phyloP scores from a whole-genome alignment of 345 rosid genomes.

The Aurinia saxatilis region DNA sequence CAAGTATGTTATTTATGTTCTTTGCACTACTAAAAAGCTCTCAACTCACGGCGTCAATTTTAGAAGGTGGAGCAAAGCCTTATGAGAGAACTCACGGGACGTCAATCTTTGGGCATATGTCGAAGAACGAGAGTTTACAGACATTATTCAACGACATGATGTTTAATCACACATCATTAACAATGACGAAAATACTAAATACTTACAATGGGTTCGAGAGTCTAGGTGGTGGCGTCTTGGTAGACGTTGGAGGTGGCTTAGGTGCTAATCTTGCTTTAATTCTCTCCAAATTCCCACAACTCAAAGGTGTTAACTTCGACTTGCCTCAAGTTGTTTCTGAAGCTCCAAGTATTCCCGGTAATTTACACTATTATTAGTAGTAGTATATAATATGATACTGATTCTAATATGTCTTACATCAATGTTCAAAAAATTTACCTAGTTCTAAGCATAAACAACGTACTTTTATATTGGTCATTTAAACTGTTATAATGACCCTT shows the following conservation, averaged over 20 bases:
- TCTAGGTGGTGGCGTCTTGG: background rate
- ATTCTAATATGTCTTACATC: too few species aligned
- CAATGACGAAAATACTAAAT: conserved; percentile 9
- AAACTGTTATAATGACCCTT: too few species aligned
- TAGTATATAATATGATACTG: too few species aligned
- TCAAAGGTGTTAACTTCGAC: conserved; percentile 10
- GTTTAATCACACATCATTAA: conserved; percentile 8
- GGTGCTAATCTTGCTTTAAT: background rate
- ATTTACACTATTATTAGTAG: too few species aligned
- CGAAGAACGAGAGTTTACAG: background rate
- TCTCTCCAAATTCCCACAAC: conserved; percentile 5
- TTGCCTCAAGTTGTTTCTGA: conserved; percentile 10
- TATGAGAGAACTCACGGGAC: too few species aligned
- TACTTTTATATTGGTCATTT: too few species aligned
- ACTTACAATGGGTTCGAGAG: background rate
- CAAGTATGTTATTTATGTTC: background rate
- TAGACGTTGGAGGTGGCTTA: conserved; percentile 7
- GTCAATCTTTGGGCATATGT: background rate
- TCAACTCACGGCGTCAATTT: too few species aligned
- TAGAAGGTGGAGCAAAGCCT: too few species aligned
- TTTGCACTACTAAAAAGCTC: conserved; percentile 5
- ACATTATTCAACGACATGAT: background rate
- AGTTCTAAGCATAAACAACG: too few species aligned
- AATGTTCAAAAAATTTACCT: too few species aligned
- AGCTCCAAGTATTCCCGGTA: conserved; percentile 5